Percentiles rank a stretch among this genome's conserved stretches.
phyloP scores from a whole-genome alignment of 345 rosid genomes.

The Hibiscus tridactylites region DNA sequence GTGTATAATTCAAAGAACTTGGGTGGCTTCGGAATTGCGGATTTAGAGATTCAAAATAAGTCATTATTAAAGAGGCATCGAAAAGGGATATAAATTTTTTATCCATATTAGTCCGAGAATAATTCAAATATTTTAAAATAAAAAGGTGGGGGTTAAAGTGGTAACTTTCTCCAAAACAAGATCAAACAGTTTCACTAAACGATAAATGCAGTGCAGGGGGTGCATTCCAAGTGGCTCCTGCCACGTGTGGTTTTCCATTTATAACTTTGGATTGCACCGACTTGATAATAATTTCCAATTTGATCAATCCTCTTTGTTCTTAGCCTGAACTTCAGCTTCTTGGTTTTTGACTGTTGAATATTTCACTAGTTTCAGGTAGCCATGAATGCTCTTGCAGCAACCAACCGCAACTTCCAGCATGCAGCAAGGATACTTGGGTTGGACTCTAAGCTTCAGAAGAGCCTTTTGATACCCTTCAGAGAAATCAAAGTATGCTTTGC shows the following conservation, averaged over 20 bases:
- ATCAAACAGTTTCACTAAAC: background rate
- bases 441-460: conserved; percentile 50
- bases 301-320: background rate
- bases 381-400: conserved; percentile 84
- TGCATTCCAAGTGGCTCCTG: background rate
- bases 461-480: conserved; percentile 52
- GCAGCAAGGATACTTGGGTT: conserved; percentile 54
- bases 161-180: background rate
- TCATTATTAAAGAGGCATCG: too few relatives aligned
- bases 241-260: background rate
- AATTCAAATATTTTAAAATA: background rate
- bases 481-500: conserved; percentile 41
- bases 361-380: conserved; percentile 8
- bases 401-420: conserved; percentile 50
- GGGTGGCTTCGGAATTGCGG: too few relatives aligned
- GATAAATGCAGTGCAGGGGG: background rate
- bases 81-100: too few relatives aligned
- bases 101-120: too few relatives aligned
- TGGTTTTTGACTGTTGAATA: background rate
- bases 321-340: background rate
- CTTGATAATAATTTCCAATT: background rate
- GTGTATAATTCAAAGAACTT: too few relatives aligned
- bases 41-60: background rate
- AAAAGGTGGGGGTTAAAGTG: background rate
- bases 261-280: background rate